Base-by-base conservation (phyloP, 108 stramenopile species). In the Aurantiochytrium sp. region DNA sequence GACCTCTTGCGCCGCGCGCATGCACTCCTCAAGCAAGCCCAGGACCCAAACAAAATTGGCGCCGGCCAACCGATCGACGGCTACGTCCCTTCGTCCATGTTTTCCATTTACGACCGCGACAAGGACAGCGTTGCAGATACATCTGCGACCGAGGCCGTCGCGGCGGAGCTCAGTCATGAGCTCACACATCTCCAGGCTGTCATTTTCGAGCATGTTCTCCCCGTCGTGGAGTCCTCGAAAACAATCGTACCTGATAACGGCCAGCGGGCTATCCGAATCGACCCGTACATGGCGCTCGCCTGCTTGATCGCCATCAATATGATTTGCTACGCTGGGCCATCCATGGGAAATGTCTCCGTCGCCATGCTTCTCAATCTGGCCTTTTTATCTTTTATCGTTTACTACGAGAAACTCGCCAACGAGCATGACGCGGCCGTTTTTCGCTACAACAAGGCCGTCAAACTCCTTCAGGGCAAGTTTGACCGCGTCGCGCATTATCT, bases 371-470 rank as follows among this genome's bases (percentile, higher is more conserved):
- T 83, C 25, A 83, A 83, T 23, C 4, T 83, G 8, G 76, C 76
- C 45, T 47, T 83, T 47, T 45, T 83, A 12, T 83, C 76, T 2
- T 83, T 83, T 23, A 28, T 83, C n/a, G 76, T 83, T 18, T 83
- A 83, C 76, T 83, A 83, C 51, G 76, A 83, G 2, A 83, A 83
- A 4, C 76, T 83, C 28, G 76, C 76, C 4, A 53, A 83, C 25
- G 76, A 83, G 76, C 51, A 83, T 23, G 76, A 83, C 76, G 45
- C 76, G 6, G 19, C 76, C n/a, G 45, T 83, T 25, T 83, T 83
- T 4, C 76, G 76, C 23, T 83, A 83, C 51, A 83, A 83, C 76
- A 83, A 53, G 76, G 45, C 76, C 51, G 51, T 83, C 49, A 83
- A 83, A 45, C 19, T 53, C 25, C 76, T 83, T 2, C 76, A 83